Percentiles rank a stretch among this genome's conserved stretches.
Conservation (phyloP, 495 filamentous ascomycete genomes). For the Antarctomyces pellizariae region DNA sequence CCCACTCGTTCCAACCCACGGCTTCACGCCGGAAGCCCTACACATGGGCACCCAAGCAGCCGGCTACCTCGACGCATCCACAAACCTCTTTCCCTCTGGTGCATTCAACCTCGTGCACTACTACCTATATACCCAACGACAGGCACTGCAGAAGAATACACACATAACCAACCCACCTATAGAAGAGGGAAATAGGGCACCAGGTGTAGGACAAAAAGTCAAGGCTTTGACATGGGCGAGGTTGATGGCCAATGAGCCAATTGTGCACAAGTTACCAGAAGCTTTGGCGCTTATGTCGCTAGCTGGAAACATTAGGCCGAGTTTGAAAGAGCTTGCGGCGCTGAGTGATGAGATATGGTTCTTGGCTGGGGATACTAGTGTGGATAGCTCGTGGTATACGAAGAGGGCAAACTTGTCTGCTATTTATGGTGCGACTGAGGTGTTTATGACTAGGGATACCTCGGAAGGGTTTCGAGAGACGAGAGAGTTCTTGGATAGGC, state of each 20-base stretch:
- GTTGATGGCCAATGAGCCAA: constrained; percentile 41
- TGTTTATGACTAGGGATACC: constrained; percentile 79
- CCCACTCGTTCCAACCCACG: constrained; percentile 53
- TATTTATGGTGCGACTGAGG: constrained; percentile 67
- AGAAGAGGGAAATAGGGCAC: constrained; percentile 7
- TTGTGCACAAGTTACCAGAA: constrained; percentile 31
- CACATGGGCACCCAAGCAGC: constrained; percentile 56
- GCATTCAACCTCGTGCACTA: constrained; percentile 66
- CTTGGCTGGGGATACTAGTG: constrained; percentile 55
- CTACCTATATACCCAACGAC: constrained; percentile 44
- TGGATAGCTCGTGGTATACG: constrained; percentile 80
- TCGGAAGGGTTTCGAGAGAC: constrained; percentile 46
- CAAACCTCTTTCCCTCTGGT: constrained; percentile 56
- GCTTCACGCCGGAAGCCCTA: constrained; percentile 53
- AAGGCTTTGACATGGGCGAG: constrained; percentile 44
- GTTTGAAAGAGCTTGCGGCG: constrained; percentile 51
- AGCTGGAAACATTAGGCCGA: constrained; percentile 47
- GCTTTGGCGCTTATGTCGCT: constrained; percentile 79
- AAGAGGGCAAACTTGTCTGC: constrained; percentile 54
- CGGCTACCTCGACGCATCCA: constrained; percentile 67
- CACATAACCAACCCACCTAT: constrained; percentile 9
- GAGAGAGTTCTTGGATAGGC: constrained; percentile 49
- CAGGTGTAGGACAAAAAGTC: constrained; percentile 23
- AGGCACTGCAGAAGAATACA: constrained; percentile 16
- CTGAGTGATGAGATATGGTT: constrained; percentile 75